A percentile compares a stretch with the other conserved stretches of the same genome.
Conservation (phyloP, 2,329 filamentous ascomycete species). For the Coniochaeta sp. region DNA sequence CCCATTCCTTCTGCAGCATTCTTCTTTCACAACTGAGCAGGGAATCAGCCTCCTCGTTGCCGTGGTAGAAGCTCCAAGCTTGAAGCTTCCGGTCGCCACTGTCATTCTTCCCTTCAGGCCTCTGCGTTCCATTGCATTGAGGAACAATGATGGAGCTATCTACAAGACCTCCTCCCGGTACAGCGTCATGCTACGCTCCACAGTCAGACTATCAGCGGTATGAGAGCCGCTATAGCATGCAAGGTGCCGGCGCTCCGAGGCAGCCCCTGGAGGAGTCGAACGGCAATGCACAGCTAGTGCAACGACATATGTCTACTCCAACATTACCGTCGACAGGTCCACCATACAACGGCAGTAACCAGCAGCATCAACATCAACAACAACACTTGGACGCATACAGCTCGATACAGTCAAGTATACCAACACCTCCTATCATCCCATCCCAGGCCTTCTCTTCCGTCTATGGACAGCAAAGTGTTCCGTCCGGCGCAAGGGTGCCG, state of each 20-base stretch:
- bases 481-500: conserved; percentile 2
- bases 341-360: not conserved
- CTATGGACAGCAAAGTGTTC: conserved; percentile 22
- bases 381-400: conserved; percentile 33
- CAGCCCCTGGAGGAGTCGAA: conserved; percentile 45
- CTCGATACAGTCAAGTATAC: conserved; percentile 31
- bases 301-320: conserved; percentile 19
- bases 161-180: conserved; percentile 30
- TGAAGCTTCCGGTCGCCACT: not conserved
- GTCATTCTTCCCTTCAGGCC: not conserved
- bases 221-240: conserved; percentile 34
- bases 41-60: no score
- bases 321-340: conserved; percentile 2
- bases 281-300: conserved; percentile 40
- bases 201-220: conserved; percentile 34
- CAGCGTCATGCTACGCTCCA: conserved; percentile 43
- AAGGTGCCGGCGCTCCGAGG: conserved; percentile 14
- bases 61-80: no score
- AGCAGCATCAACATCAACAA: conserved; percentile 5
- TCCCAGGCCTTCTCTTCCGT: conserved; percentile 45
- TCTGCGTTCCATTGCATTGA: not conserved
- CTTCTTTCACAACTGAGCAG: not conserved
- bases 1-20: not conserved
- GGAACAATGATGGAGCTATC: conserved; percentile 3
- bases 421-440: conserved; percentile 38